phyloP scores from a whole-genome alignment of 176 grass and related monocot genomes.

The Oryza brachyantha region DNA sequence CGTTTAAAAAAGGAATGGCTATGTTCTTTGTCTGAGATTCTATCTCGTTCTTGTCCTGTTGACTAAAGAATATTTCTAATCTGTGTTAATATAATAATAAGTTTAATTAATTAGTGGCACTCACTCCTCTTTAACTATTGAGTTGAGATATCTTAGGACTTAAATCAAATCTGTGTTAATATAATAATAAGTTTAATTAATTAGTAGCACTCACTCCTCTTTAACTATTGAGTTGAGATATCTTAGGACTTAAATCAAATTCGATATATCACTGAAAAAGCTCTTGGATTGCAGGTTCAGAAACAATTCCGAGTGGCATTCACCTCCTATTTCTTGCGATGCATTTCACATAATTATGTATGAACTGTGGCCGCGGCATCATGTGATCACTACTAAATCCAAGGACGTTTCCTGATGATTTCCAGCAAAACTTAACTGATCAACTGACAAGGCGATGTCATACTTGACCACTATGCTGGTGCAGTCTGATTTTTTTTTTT shows the following conservation, averaged over 20 bases:
- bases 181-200: neutral
- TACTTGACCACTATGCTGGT: conserved; percentile 22
- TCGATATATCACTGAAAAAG: neutral
- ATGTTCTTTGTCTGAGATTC: neutral
- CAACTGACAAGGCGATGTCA: conserved; percentile 31
- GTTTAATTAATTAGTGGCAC: neutral
- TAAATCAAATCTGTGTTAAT: neutral
- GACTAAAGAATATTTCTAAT: neutral
- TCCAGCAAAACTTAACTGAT: conserved; percentile 11
- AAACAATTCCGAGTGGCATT: conserved; percentile 92
- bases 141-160: neutral
- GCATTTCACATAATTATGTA: conserved; percentile 99
- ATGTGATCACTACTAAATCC: conserved; percentile 62
- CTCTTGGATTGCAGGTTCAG: conserved; percentile 64
- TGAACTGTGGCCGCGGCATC: conserved; percentile 80
- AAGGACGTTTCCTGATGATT: conserved; percentile 19
- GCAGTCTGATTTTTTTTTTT: conserved; percentile 4
- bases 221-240: neutral
- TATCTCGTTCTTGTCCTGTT: neutral
- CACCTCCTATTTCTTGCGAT: conserved; percentile 73
- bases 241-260: neutral
- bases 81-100: neutral
- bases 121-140: neutral
- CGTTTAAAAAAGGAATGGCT: neutral
- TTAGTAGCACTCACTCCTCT: neutral